Base-by-base conservation (phyloP, 2,329 filamentous ascomycete genomes). In the Byssochlamys sp. region DNA sequence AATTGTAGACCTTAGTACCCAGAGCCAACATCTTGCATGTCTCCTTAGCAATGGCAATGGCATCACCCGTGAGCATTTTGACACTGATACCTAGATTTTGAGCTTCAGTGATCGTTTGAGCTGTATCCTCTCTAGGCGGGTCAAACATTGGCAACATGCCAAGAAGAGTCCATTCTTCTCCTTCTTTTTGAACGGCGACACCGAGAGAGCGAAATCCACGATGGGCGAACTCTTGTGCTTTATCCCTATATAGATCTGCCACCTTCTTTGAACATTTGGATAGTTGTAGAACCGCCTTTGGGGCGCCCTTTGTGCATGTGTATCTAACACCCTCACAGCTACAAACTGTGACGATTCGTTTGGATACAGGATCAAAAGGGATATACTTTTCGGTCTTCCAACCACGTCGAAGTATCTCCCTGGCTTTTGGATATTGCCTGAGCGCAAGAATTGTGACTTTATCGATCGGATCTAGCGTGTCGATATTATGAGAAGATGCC, bases 111-210 rank as follows among this genome's bases (percentile, higher is more conserved):
- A 90, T 90, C 56, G 87, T 90, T 73, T 89, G 86, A 53, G 87
- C 87, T 49, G 87, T 90, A 74, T 90, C 87, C 65, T 89, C 86
- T 75, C 87, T 85, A 49, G 87, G 87, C 62, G 87, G 87, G 73
- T 90, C 87, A 75, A 90, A 90, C 84, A 90, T 89, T 63, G 87
- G 88, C 67, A 90, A 80, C 78, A 90, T 85, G 67, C 87, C 87
- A 52, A 90, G 82, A 58, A 90, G 79, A 65, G 85, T 80, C 87
- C 87, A 89, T 64, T 81, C 82, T 71, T 84, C 85, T 61, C 88
- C 81, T 73, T 88, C 87, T 76, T 88, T 87, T 78, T 89, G 85
- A 70, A 87, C 87, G 11, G 86, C 87, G 62, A 91, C 87, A 76
- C 87, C 87, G 61, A 91, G 82, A 55, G 87, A 89, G 62, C 87